Conservation (phyloP, 164 flowering plant species). For the Chimonanthus praecox region DNA sequence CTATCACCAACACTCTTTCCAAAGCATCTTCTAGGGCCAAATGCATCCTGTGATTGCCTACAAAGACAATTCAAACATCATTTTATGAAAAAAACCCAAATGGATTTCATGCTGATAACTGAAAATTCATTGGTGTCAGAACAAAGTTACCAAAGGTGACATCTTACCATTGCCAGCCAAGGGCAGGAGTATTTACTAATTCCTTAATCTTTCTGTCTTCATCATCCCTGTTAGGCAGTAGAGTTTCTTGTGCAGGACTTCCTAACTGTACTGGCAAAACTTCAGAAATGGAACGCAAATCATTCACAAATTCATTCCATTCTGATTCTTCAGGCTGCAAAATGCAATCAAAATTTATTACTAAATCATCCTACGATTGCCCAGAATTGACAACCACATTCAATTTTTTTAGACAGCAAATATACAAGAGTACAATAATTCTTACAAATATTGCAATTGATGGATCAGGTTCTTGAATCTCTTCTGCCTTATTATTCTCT, state of each 20-base stretch:
- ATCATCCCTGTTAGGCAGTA: conserved; percentile 54
- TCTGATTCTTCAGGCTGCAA: conserved; percentile 66
- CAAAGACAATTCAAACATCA: conserved; percentile 3
- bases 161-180: conserved; percentile 87
- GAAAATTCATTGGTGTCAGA: background rate
- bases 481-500: conserved; percentile 37
- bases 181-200: conserved; percentile 66
- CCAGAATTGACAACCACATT: background rate
- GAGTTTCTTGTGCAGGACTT: conserved; percentile 44
- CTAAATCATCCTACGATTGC: background rate
- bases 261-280: conserved; percentile 41
- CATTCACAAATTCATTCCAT: conserved; percentile 92
- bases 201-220: conserved; percentile 92
- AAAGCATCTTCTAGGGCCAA: conserved; percentile 69
- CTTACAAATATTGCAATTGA: conserved; percentile 55
- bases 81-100: background rate
- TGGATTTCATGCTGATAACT: background rate
- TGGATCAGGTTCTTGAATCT: conserved; percentile 41
- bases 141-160: background rate
- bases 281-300: conserved; percentile 63
- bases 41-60: conserved; percentile 80
- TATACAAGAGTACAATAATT: background rate
- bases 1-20: conserved; percentile 75
- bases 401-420: background rate
- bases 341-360: background rate